Percentiles rank a stretch among this genome's conserved stretches.
phyloP scores from a whole-genome alignment of 495 filamentous ascomycete genomes.

The Hapsidospora chrysogenum region DNA sequence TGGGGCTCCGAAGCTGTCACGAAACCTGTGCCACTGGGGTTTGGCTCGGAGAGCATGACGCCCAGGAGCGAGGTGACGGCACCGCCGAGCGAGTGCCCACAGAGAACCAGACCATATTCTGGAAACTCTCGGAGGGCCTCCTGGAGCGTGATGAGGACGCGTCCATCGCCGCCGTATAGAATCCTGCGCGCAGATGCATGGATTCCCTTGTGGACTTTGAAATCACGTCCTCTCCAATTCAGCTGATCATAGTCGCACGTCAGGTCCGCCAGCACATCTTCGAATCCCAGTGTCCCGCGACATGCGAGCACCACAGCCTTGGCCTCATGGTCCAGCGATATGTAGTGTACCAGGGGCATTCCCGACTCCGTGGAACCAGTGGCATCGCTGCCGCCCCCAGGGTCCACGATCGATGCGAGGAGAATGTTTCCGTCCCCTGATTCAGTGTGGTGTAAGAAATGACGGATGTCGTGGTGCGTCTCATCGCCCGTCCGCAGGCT shows the following conservation, averaged over 20 bases:
- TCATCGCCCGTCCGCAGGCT: slow-evolving; percentile 27
- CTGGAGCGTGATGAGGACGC: slow-evolving; percentile 50
- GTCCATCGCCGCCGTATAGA: slow-evolving; percentile 44
- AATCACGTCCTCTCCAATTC: slow-evolving; percentile 43
- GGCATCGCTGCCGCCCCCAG: slow-evolving; percentile 54
- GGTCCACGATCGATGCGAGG: slow-evolving; percentile 60
- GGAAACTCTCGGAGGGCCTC: slow-evolving; percentile 54
- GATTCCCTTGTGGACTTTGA: slow-evolving; percentile 73
- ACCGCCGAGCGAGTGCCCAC: slow-evolving; percentile 62
- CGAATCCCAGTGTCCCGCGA: slow-evolving; percentile 62
- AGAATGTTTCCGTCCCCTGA: slow-evolving; percentile 52
- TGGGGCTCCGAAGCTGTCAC: slow-evolving; percentile 29
- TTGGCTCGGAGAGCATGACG: slow-evolving; percentile 53
- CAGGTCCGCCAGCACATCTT: slow-evolving; percentile 68
- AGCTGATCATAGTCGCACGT: slow-evolving; percentile 69
- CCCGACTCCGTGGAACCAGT: slow-evolving; percentile 57
- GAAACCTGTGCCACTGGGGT: slow-evolving; percentile 22
- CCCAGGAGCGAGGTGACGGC: slow-evolving; percentile 59
- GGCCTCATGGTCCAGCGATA: slow-evolving; percentile 61
- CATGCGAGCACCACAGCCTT: slow-evolving; percentile 63
- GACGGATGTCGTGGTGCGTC: slow-evolving; percentile 48
- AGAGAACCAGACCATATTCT: slow-evolving; percentile 60
- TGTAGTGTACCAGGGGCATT: slow-evolving; percentile 63
- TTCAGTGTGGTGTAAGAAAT: slow-evolving; percentile 55
- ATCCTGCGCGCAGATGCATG: slow-evolving; percentile 58